These are phyloP conservation scores for Phytomonas sp. DNA, from an alignment of 208 protist species.

Conservation along the genomic window DNA sequence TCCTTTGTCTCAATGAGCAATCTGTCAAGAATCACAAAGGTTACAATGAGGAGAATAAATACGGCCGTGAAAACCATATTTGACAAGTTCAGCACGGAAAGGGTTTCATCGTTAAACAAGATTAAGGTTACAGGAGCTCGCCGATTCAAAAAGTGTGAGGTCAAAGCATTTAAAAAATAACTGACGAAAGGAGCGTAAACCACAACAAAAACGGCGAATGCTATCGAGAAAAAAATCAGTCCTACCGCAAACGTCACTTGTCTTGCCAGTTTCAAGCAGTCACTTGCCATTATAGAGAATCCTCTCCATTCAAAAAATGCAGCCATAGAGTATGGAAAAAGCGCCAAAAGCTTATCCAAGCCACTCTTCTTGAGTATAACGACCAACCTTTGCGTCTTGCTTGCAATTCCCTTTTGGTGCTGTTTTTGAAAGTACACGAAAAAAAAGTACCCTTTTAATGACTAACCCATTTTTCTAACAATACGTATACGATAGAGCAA, in stretches of 20 bases:
- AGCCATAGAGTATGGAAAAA: background rate
- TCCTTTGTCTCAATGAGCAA: slow-evolving; percentile 27
- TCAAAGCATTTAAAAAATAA: background rate
- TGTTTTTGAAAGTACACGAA: background rate
- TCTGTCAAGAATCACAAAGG: slow-evolving; percentile 44
- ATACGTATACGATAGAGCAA: background rate
- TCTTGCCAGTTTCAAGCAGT: background rate
- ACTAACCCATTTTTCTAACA: background rate
- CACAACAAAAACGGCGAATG: background rate
- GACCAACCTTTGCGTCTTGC: background rate
- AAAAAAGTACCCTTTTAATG: background rate
- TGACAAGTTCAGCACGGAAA: slow-evolving; percentile 13
- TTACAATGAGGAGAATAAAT: slow-evolving; percentile 22
- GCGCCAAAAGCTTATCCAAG: background rate
- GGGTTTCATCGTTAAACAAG: background rate
- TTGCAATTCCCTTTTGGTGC: background rate
- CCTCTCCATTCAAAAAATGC: background rate
- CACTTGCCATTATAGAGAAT: background rate
- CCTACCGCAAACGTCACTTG: background rate
- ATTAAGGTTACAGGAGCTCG: background rate
- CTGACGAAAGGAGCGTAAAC: background rate
- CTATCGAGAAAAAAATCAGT: background rate
- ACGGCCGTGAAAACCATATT: slow-evolving; percentile 20
- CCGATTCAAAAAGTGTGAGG: background rate
- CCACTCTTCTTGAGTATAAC: background rate